phyloP scores from a whole-genome alignment of 441 rosid genomes.

The Aquilaria agallochum region DNA sequence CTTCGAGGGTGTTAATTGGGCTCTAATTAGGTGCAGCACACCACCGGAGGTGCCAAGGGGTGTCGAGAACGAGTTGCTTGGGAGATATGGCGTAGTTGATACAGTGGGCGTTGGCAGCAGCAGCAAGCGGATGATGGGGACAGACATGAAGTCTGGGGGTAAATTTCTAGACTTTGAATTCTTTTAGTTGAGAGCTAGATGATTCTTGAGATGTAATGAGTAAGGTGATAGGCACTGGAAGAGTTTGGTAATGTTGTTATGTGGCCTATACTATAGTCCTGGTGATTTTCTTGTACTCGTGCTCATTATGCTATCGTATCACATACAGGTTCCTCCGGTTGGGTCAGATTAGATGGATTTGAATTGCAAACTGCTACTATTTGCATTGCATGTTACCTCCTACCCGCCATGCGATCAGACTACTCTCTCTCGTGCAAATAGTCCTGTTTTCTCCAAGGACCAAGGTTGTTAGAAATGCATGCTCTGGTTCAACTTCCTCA shows the following conservation, averaged over 20 bases:
- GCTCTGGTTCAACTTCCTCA: too few species aligned
- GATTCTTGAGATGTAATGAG: conserved; percentile 18
- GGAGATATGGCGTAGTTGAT: conserved; percentile 54
- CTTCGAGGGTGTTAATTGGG: conserved; percentile 60
- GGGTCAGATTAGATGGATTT: too few species aligned
- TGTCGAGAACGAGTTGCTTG: conserved; percentile 31
- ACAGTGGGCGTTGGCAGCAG: conserved; percentile 70
- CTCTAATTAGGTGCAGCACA: conserved; percentile 54
- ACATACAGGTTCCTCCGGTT: too few species aligned
- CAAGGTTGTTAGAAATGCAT: too few species aligned
- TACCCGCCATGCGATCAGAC: too few species aligned
- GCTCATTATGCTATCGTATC: too few species aligned
- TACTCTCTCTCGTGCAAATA: too few species aligned
- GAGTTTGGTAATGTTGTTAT: conserved; percentile 8
- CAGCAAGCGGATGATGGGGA: conserved; percentile 48
- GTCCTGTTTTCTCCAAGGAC: too few species aligned
- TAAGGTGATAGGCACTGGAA: conserved; percentile 15
- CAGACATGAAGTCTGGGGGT: conserved; percentile 70
- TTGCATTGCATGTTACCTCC: too few species aligned
- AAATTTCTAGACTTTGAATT: conserved; percentile 97
- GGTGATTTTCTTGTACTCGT: too few species aligned
- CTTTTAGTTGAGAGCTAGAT: conserved; percentile 42
- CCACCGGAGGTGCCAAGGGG: conserved; percentile 54
- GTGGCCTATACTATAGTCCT: too few species aligned
- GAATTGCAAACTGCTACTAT: too few species aligned